A percentile compares a stretch with the other conserved stretches of the same genome.
Evolutionary conservation across 2,329 filamentous ascomycete genomes (phyloP).

Genomic region (Calonectria leucothoes): DNA sequence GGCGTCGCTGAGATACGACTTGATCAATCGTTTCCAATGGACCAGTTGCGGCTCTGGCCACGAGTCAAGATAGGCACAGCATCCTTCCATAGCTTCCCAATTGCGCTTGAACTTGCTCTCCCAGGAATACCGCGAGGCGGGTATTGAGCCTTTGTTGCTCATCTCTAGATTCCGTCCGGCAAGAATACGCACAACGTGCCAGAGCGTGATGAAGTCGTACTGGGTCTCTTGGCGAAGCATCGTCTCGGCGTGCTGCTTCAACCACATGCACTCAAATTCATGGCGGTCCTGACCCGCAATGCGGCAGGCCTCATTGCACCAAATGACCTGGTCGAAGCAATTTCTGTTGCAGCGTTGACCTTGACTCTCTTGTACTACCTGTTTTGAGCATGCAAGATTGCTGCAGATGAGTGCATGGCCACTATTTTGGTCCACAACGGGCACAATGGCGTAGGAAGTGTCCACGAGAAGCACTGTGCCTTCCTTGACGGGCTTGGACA

Average conservation of each 20-base stretch:
- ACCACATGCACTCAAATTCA: conserved; percentile 42
- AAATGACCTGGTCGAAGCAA: conserved; percentile 40
- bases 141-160: neutral
- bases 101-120: conserved; percentile 35
- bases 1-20: conserved; percentile 36
- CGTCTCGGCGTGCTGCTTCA: conserved; percentile 29
- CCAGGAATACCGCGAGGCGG: conserved; percentile 9
- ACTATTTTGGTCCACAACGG: conserved; percentile 30
- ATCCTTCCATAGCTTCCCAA: conserved; percentile 41
- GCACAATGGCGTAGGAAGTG: conserved; percentile 43
- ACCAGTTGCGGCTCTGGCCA: conserved; percentile 41
- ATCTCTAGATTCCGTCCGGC: conserved; percentile 38
- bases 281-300: conserved; percentile 35
- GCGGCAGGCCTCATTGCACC: conserved; percentile 40
- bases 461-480: conserved; percentile 44
- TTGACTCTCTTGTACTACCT: conserved; percentile 22
- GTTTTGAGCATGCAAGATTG: conserved; percentile 40
- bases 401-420: conserved; percentile 40
- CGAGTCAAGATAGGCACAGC: conserved; percentile 43
- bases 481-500: conserved; percentile 32
- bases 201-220: conserved; percentile 43
- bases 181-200: conserved; percentile 44
- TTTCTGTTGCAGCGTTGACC: conserved; percentile 29
- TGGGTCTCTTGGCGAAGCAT: conserved; percentile 34
- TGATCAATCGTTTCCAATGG: conserved; percentile 40